phyloP scores from a whole-genome alignment of 164 flowering plant genomes.

The Pachysandra terminalis region DNA sequence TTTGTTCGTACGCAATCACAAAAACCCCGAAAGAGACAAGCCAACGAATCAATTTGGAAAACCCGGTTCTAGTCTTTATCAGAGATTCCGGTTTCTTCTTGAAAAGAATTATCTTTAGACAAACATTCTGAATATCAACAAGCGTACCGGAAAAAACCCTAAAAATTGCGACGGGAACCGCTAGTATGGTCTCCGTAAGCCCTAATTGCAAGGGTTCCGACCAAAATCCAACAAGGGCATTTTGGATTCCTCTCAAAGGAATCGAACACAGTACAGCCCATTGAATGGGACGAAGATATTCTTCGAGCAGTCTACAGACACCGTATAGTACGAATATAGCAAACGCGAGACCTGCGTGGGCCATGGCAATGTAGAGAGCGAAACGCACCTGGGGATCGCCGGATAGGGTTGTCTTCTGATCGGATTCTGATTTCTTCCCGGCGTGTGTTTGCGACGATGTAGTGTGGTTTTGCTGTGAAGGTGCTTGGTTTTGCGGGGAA shows the following conservation, averaged over 20 bases:
- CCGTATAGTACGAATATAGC: conserved; percentile 54
- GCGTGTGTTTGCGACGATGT: conserved; percentile 18
- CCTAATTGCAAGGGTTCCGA: conserved; percentile 72
- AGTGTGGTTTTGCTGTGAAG: conserved; percentile 18
- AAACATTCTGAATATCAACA: conserved; percentile 48
- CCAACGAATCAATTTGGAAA: conserved; percentile 69
- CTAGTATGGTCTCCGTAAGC: conserved; percentile 76
- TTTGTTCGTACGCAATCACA: conserved; percentile 58
- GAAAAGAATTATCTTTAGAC: conserved; percentile 29
- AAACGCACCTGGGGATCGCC: conserved; percentile 74
- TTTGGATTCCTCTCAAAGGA: conserved; percentile 81
- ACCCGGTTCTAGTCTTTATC: conserved; percentile 38
- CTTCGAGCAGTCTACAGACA: conserved; percentile 61
- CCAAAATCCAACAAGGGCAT: conserved; percentile 81
- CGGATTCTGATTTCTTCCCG: not conserved
- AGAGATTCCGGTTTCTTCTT: conserved; percentile 23
- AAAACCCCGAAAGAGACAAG: conserved; percentile 72
- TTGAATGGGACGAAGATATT: conserved; percentile 70
- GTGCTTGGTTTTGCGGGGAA: conserved; percentile 17
- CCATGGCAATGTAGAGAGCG: conserved; percentile 95
- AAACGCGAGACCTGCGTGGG: conserved; percentile 82
- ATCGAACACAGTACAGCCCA: conserved; percentile 95
- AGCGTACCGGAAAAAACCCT: conserved; percentile 56
- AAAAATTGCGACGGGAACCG: conserved; percentile 71
- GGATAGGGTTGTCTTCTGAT: conserved; percentile 19